Percentiles rank a stretch among this genome's conserved stretches.
These are phyloP conservation scores for Mrakiaceae sp. DNA, from an alignment of 1,284 basidiomycete genomes.

Conservation along the genomic window DNA sequence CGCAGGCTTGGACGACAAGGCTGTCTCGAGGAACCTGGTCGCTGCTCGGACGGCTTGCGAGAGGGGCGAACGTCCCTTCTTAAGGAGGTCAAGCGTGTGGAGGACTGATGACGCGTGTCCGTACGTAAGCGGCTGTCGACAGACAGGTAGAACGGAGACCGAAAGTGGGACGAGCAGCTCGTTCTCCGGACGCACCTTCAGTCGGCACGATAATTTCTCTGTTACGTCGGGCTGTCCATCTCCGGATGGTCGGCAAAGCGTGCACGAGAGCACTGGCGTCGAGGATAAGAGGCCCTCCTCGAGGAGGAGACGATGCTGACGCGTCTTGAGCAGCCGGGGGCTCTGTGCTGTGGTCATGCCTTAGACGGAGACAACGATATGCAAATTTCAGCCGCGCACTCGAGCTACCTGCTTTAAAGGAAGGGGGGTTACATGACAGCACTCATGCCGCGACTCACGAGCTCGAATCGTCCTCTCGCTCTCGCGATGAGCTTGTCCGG, in stretches of 20 bases:
- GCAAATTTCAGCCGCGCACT: no score
- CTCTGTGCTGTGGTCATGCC: no score
- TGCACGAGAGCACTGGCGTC: constrained; percentile 81
- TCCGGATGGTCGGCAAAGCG: constrained; percentile 65
- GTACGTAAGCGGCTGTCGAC: background rate
- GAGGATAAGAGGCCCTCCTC: constrained; percentile 12
- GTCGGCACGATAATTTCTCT: constrained; percentile 63
- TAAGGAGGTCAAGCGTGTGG: constrained; percentile 84
- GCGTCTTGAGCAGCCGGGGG: no score
- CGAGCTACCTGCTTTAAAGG: no score
- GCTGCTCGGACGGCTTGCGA: constrained; percentile 55
- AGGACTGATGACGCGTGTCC: constrained; percentile 44
- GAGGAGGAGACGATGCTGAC: no score
- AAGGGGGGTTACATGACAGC: background rate
- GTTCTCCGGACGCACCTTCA: constrained; percentile 51
- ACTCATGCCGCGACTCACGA: background rate
- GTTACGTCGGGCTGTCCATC: constrained; percentile 54
- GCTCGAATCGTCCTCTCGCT: background rate
- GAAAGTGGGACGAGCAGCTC: background rate
- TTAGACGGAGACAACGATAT: no score
- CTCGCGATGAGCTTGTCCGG: background rate
- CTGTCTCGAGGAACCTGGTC: constrained; percentile 31
- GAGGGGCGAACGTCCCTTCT: constrained; percentile 68
- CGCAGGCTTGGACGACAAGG: no score
- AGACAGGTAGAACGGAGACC: constrained; percentile 12